Evolutionary conservation across 2,329 filamentous ascomycete species (phyloP).

Genomic region (Hortaea sp.): DNA sequence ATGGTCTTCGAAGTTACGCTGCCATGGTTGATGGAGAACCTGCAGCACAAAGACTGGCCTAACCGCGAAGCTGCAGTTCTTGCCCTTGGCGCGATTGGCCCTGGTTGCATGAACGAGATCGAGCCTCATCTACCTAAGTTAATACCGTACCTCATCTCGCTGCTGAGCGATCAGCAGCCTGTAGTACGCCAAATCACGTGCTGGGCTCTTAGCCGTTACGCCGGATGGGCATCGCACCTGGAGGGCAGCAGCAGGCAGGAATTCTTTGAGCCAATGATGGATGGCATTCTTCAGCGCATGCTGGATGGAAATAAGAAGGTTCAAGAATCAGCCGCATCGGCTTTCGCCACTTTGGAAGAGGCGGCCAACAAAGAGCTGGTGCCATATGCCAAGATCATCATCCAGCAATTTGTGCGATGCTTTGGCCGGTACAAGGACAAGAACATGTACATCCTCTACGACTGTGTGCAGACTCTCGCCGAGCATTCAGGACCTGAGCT

Average conservation of each 20-base stretch:
- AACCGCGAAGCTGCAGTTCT: slow-evolving; percentile 89
- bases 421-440: slow-evolving; percentile 95
- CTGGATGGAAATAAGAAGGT: slow-evolving; percentile 96
- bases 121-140: slow-evolving; percentile 83
- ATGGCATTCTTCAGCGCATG: slow-evolving; percentile 89
- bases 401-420: slow-evolving; percentile 83
- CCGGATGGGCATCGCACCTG: slow-evolving; percentile 77
- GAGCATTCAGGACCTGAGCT: slow-evolving; percentile 79
- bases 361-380: slow-evolving; percentile 72
- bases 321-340: slow-evolving; percentile 89
- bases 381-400: slow-evolving; percentile 81
- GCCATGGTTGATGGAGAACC: slow-evolving; percentile 81
- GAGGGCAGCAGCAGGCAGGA: slow-evolving; percentile 57
- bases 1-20: slow-evolving; percentile 85
- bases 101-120: slow-evolving; percentile 85
- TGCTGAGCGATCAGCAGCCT: slow-evolving; percentile 75
- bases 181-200: slow-evolving; percentile 95
- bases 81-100: slow-evolving; percentile 85
- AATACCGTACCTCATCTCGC: slow-evolving; percentile 77
- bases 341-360: slow-evolving; percentile 92
- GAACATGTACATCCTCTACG: slow-evolving; percentile 98
- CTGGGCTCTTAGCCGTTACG: slow-evolving; percentile 93
- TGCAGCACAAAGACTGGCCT: slow-evolving; percentile 82
- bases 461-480: slow-evolving; percentile 93
- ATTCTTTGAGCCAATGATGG: slow-evolving; percentile 95